A percentile compares a stretch with the other conserved stretches of the same genome.
These are phyloP conservation scores for Chrysochromulina parva DNA, from an alignment of 78 protist genomes.

Conservation along the genomic window DNA sequence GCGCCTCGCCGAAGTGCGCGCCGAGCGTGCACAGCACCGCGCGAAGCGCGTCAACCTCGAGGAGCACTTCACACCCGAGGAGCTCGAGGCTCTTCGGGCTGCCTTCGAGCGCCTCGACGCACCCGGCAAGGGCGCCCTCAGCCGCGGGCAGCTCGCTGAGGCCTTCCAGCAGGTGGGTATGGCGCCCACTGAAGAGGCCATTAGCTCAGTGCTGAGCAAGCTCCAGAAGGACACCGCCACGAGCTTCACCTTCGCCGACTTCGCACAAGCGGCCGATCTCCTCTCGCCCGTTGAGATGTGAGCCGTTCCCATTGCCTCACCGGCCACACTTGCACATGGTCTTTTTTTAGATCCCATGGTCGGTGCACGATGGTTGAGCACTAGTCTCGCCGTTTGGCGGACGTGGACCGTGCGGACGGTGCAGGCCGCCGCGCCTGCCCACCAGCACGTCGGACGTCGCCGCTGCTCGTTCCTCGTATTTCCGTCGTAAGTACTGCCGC, in stretches of 20 bases:
- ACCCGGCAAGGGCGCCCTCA: background rate
- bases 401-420: no score
- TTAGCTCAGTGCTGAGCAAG: background rate
- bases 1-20: background rate
- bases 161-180: background rate
- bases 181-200: background rate
- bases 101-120: background rate
- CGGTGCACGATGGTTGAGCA: no score
- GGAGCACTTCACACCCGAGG: background rate
- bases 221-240: background rate
- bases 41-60: background rate
- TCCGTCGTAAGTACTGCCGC: no score
- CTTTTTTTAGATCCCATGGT: no score
- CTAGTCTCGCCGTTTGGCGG: no score
- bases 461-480: no score
- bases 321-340: no score
- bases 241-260: background rate
- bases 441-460: no score
- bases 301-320: no score
- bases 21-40: background rate
- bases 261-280: background rate
- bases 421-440: no score
- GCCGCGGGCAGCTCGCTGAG: background rate
- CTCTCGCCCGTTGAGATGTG: background rate
- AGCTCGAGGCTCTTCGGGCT: background rate